Percentiles rank a stretch among this genome's conserved stretches.
These are phyloP conservation scores for Schwanniomyces sp. DNA, from an alignment of 805 yeast species.

Conservation along the genomic window DNA sequence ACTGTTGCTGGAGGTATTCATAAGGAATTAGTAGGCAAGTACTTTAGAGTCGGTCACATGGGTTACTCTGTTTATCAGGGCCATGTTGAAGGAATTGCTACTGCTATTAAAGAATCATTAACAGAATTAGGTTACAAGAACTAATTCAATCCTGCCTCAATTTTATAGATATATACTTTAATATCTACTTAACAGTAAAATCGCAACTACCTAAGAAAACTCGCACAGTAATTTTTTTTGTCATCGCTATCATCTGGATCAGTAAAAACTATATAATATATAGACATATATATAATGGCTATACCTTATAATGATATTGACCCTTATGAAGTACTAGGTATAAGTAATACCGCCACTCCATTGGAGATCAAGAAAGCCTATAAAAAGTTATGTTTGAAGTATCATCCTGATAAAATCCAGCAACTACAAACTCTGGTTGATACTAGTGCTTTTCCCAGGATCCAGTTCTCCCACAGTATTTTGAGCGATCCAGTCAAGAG, in stretches of 20 bases:
- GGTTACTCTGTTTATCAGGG: constrained; percentile 64
- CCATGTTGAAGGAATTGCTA: constrained; percentile 34
- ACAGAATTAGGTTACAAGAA: constrained; percentile 16
- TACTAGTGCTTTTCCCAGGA: constrained; percentile 52
- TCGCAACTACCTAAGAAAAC: not conserved
- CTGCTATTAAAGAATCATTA: constrained; percentile 33
- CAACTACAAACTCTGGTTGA: constrained; percentile 19
- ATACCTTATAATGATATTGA: constrained; percentile 56
- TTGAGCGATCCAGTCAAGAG: constrained; percentile 59
- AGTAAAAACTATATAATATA: not conserved
- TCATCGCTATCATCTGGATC: not conserved
- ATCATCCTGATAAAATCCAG: constrained; percentile 72
- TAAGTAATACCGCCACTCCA: constrained; percentile 40
- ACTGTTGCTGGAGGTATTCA: constrained; percentile 90
- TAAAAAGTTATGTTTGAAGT: constrained; percentile 57
- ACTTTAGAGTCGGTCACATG: constrained; percentile 96
- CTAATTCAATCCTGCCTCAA: not conserved
- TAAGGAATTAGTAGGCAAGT: constrained; percentile 72
- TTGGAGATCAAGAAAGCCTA: constrained; percentile 66
- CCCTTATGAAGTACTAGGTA: constrained; percentile 58
- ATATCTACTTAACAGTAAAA: not conserved
- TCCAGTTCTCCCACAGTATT: constrained; percentile 75
- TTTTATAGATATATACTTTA: not conserved
- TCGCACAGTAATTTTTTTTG: not conserved
- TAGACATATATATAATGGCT: constrained; percentile 16